These are phyloP conservation scores for Eucalyptus curtisii DNA, from an alignment of 345 rosid genomes.

Conservation along the genomic window DNA sequence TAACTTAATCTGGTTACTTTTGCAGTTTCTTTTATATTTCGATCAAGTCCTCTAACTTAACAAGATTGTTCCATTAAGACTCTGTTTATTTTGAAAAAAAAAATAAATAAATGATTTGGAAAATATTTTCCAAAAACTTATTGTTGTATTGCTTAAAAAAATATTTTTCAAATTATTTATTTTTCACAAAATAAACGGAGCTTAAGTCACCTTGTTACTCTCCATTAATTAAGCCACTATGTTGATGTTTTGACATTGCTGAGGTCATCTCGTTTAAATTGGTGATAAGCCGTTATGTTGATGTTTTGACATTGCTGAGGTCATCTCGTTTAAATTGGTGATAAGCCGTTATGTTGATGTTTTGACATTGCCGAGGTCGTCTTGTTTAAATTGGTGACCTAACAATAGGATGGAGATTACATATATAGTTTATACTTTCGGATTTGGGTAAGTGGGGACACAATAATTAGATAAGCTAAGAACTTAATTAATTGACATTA, in stretches of 20 bases:
- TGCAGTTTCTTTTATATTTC: neutral
- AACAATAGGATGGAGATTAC: neutral
- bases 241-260: no score
- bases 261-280: no score
- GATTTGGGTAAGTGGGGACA: neutral
- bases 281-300: neutral
- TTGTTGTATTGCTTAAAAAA: no score
- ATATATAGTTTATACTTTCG: neutral
- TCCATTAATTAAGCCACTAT: neutral
- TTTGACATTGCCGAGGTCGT: neutral
- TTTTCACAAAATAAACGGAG: no score
- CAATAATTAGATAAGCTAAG: neutral
- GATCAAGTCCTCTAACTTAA: neutral
- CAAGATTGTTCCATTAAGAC: neutral
- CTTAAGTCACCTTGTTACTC: neutral
- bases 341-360: neutral
- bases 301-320: no score
- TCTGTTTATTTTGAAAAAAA: no score
- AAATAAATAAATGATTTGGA: no score
- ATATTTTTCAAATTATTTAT: no score
- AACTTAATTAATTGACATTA: neutral
- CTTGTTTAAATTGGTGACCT: neutral
- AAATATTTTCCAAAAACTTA: no score
- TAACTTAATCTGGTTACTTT: neutral
- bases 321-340: no score